These are phyloP conservation scores for Sordariomycetes sp. DNA, from an alignment of 2,329 filamentous ascomycete species.

Conservation along the genomic window DNA sequence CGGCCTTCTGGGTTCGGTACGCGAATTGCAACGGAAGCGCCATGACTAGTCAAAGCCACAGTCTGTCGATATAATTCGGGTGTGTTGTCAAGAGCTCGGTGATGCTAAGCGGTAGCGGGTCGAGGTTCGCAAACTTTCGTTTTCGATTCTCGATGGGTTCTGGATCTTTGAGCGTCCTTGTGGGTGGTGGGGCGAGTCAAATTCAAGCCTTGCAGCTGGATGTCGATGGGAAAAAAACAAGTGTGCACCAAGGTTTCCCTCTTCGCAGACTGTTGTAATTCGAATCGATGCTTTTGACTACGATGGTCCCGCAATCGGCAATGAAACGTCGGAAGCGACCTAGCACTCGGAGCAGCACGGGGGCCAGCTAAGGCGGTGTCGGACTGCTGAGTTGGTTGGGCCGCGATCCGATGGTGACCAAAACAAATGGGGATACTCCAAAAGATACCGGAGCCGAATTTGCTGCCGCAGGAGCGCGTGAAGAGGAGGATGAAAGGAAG, in stretches of 20 bases:
- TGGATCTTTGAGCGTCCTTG: too few species aligned
- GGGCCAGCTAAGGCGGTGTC: constrained; percentile 3
- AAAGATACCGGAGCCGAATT: neutral
- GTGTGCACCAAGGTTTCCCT: too few species aligned
- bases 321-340: neutral
- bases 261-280: neutral
- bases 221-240: too few species aligned
- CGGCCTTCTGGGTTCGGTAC: constrained; percentile 92
- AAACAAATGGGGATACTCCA: neutral
- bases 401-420: neutral
- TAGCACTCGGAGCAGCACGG: neutral
- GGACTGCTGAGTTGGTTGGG: constrained; percentile 1
- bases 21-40: constrained; percentile 87
- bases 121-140: too few species aligned
- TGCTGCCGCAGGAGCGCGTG: neutral
- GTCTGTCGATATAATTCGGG: constrained; percentile 16
- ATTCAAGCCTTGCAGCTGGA: too few species aligned
- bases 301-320: neutral
- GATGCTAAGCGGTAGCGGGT: neutral
- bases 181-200: too few species aligned
- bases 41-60: constrained; percentile 93
- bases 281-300: neutral
- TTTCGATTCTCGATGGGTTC: too few species aligned
- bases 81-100: neutral
- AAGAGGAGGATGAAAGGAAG: constrained; percentile 1